These are phyloP conservation scores for Alternaria sp. DNA, from an alignment of 2,329 filamentous ascomycete genomes.

Conservation along the genomic window DNA sequence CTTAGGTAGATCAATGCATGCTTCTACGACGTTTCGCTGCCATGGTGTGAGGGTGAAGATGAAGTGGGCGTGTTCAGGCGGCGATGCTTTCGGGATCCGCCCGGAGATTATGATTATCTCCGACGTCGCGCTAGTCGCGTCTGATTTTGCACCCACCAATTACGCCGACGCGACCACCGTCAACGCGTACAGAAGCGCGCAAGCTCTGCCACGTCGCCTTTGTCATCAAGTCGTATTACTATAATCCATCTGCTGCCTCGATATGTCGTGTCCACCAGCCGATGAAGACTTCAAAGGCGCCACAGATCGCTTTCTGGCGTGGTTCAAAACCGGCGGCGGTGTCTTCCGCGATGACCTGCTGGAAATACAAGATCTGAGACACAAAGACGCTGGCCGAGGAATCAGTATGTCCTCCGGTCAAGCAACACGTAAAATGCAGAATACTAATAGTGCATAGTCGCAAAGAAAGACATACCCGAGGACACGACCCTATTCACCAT, in stretches of 20 bases:
- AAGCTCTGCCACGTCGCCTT: not conserved
- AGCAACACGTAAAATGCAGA: fast-evolving
- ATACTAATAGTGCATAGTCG: slow-evolving; percentile 12
- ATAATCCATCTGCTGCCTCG: too few species aligned
- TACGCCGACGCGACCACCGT: not conserved
- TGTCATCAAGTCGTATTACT: fast-evolving
- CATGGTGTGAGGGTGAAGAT: not conserved
- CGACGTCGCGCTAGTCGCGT: not conserved
- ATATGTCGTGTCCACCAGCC: not conserved
- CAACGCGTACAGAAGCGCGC: not conserved
- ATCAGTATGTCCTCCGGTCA: slow-evolving; percentile 16
- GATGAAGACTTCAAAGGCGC: slow-evolving; percentile 18
- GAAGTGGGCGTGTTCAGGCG: not conserved
- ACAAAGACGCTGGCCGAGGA: slow-evolving; percentile 27
- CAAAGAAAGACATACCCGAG: slow-evolving; percentile 20
- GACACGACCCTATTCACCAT: slow-evolving; percentile 29
- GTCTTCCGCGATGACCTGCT: slow-evolving; percentile 29
- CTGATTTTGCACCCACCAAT: not conserved
- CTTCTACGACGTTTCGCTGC: not conserved
- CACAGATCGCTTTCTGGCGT: slow-evolving; percentile 23
- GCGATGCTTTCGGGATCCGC: not conserved
- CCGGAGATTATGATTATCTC: not conserved
- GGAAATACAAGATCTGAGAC: slow-evolving; percentile 26
- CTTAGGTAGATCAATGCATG: too few species aligned
- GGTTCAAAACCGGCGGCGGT: slow-evolving; percentile 29